Evolutionary conservation across 2,329 filamentous ascomycete species (phyloP), one percentile per base, ranked within the genome.

Genomic region (Fusarium musae): DNA sequence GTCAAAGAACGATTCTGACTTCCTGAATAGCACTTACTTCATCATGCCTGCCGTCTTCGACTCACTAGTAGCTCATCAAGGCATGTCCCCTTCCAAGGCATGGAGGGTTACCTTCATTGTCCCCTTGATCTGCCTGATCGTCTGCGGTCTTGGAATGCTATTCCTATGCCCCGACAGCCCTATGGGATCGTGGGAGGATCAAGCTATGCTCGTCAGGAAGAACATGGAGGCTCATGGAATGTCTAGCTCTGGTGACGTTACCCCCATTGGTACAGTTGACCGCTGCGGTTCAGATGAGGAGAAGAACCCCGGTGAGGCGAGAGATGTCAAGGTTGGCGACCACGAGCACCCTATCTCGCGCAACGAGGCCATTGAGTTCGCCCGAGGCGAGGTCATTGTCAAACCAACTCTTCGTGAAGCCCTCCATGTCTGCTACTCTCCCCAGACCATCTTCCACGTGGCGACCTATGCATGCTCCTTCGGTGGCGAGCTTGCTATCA

Each of bases 41-140:
- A 89, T 96, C 76, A 97, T 97, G 94, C 95, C 95, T 4, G 93
- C 93, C 9, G 91, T 97, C 64, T 96, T 92, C 82, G 92, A 97
- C 81, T 93, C 93, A 1, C 86, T 97, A 28, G 88, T 93, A 28
- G 78, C 83, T 11, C 78, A 86, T 2, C 86, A 86, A 54, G 89
- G 90, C 11, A 85, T 96, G 61, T 84, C 86, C 2, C 83, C 90
- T 5, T 90, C 93, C 75, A 87, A 90, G 42, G 93, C 95, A 5
- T 97, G 95, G 95, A 89, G 95, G 32, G 89, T 97, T 2, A 88
- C 94, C 6, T 97, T 97, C 80, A 85, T 97, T 69, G 92, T 97
- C 10, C 95, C 95, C 0, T 93, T 96, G 68, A 88, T 95, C 75
- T 88, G 96, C 73, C 92, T 96, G 80, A 85, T 92, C 17, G 78